phyloP scores from a whole-genome alignment of 2,329 filamentous ascomycete species.

The Nemania diffusa region DNA sequence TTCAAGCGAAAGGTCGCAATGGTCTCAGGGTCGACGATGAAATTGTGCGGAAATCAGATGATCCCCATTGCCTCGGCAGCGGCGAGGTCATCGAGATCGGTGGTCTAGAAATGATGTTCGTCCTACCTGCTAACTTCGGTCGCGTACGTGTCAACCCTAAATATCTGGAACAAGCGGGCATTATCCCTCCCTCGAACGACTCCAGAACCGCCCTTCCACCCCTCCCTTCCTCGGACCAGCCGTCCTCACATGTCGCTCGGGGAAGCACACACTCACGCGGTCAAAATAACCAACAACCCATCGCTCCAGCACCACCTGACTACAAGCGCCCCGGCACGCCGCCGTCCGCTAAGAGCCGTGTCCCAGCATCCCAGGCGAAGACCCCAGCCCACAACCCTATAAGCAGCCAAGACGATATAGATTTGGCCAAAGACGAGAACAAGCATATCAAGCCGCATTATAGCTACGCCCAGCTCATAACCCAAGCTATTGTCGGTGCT shows the following conservation, averaged over 20 bases:
- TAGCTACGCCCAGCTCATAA: slow-evolving; percentile 97
- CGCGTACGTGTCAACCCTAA: slow-evolving; percentile 74
- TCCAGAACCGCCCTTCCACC: slow-evolving; percentile 46
- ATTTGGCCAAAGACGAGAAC: slow-evolving; percentile 83
- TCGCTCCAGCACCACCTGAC: slow-evolving; percentile 69
- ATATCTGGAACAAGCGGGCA: slow-evolving; percentile 75
- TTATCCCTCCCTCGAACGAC: slow-evolving; percentile 44
- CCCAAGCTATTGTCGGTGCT: slow-evolving; percentile 90
- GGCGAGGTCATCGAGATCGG: slow-evolving; percentile 93
- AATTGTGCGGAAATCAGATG: slow-evolving; percentile 71
- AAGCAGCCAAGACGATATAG: slow-evolving; percentile 67
- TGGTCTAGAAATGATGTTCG: slow-evolving; percentile 98
- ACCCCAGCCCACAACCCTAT: slow-evolving; percentile 54
- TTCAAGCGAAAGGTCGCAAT: slow-evolving; percentile 90
- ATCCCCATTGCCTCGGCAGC: slow-evolving; percentile 75
- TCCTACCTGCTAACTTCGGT: slow-evolving; percentile 79
- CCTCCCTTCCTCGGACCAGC: slow-evolving; percentile 43
- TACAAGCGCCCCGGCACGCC: slow-evolving; percentile 71
- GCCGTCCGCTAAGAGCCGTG: slow-evolving; percentile 57
- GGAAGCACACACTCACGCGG: slow-evolving; percentile 43
- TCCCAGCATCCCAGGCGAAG: slow-evolving; percentile 49
- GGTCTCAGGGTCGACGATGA: slow-evolving; percentile 85
- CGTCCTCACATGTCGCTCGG: slow-evolving; percentile 40
- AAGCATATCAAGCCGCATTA: slow-evolving; percentile 94
- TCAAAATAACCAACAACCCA: slow-evolving; percentile 56